These are phyloP conservation scores for Aurinia saxatilis DNA, from an alignment of 345 rosid species.

Conservation along the genomic window DNA sequence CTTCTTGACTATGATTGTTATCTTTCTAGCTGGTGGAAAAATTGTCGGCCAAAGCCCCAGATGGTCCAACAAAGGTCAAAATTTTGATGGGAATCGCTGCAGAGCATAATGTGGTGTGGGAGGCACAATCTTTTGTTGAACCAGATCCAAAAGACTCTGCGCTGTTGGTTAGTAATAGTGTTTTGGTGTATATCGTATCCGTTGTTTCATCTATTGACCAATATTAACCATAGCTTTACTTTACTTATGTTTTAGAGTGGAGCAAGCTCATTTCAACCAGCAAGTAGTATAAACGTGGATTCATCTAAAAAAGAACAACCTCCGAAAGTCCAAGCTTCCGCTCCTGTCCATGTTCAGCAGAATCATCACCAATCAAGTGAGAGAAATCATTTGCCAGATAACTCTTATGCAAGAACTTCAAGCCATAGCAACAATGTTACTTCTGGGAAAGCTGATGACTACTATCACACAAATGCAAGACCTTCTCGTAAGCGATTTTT, in stretches of 20 bases:
- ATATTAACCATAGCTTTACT: background rate
- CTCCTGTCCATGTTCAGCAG: slow-evolving; percentile 25
- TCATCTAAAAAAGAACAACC: slow-evolving; percentile 36
- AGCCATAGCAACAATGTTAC: slow-evolving; percentile 24
- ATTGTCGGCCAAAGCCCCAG: slow-evolving; percentile 73
- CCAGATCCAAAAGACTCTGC: slow-evolving; percentile 46
- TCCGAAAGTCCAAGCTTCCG: slow-evolving; percentile 31
- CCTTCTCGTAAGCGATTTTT: slow-evolving; percentile 18
- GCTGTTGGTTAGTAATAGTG: slow-evolving; percentile 20
- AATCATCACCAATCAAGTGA: slow-evolving; percentile 28
- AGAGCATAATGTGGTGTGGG: slow-evolving; percentile 77
- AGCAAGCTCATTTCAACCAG: slow-evolving; percentile 43
- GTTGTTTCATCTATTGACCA: background rate
- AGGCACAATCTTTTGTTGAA: slow-evolving; percentile 57
- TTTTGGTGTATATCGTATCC: background rate
- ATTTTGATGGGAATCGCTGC: slow-evolving; percentile 67
- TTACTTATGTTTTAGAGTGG: slow-evolving; percentile 44
- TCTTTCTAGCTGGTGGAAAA: slow-evolving; percentile 65
- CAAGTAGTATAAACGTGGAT: slow-evolving; percentile 25
- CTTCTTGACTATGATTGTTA: background rate
- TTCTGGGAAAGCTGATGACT: slow-evolving; percentile 21
- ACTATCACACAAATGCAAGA: slow-evolving; percentile 13
- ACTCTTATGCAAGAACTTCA: slow-evolving; percentile 33
- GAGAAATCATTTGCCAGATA: slow-evolving; percentile 23
- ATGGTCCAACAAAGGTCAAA: slow-evolving; percentile 75